These are phyloP conservation scores for Pseudofabraea citricarpa DNA, from an alignment of 2,329 filamentous ascomycete species.

Conservation along the genomic window DNA sequence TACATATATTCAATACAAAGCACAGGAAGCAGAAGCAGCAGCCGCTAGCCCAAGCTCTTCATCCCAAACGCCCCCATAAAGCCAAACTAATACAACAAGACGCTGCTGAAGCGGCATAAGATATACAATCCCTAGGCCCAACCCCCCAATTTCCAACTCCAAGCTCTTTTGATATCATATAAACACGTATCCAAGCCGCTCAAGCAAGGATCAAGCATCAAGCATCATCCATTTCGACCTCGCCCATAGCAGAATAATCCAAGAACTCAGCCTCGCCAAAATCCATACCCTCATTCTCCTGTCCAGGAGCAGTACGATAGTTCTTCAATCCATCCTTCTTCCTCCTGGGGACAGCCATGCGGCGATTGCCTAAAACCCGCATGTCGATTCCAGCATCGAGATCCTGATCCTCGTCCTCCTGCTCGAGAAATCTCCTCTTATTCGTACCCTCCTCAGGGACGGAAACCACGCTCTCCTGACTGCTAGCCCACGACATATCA, in stretches of 20 bases:
- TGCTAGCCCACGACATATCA: slow-evolving; percentile 18
- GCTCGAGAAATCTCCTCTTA: slow-evolving; percentile 21
- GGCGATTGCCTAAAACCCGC: slow-evolving; percentile 17
- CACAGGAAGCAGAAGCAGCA: no score
- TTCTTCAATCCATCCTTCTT: slow-evolving; percentile 14
- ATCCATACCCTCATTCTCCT: slow-evolving; percentile 45
- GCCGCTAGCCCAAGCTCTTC: no score
- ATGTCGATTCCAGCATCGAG: slow-evolving; percentile 9
- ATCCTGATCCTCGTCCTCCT: slow-evolving; percentile 16
- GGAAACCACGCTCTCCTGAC: slow-evolving; percentile 14
- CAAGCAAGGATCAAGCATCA: slow-evolving; percentile 5
- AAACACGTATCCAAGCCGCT: no score
- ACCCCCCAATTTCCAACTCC: no score
- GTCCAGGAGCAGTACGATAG: slow-evolving; percentile 23
- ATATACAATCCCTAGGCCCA: no score
- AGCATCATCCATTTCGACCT: slow-evolving; percentile 27
- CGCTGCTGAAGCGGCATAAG: no score
- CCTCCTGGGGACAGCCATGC: slow-evolving; percentile 16
- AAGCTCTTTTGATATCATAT: no score
- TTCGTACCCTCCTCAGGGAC: slow-evolving; percentile 6
- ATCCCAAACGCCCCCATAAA: no score
- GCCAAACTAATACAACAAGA: no score
- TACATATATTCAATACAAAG: no score
- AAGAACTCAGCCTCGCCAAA: slow-evolving; percentile 69
- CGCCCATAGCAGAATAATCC: slow-evolving; percentile 31